Evolutionary conservation across 345 rosid species (phyloP).

Genomic region (Pistacia integerrima): DNA sequence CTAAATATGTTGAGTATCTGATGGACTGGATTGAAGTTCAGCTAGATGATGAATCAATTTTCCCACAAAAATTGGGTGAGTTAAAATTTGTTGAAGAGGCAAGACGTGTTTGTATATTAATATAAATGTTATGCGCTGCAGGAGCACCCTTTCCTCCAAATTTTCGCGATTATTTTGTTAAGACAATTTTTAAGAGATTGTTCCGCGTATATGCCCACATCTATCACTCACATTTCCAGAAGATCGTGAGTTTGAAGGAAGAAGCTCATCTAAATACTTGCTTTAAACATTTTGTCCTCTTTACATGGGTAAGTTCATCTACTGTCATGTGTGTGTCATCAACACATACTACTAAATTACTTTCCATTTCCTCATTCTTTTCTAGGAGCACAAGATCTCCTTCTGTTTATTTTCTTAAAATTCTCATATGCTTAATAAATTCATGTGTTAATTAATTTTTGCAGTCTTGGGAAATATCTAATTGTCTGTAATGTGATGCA

Average conservation of each 20-base stretch:
- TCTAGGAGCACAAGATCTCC: neutral
- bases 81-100: neutral
- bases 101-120: neutral
- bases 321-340: no score
- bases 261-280: slow-evolving; percentile 83
- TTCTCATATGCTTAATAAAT: no score
- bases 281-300: slow-evolving; percentile 70
- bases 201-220: slow-evolving; percentile 76
- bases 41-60: slow-evolving; percentile 64
- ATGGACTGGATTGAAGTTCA: slow-evolving; percentile 78
- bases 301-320: slow-evolving; percentile 52
- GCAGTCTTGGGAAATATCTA: neutral
- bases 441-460: neutral
- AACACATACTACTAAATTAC: no score
- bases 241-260: slow-evolving; percentile 67
- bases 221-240: slow-evolving; percentile 73
- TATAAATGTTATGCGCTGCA: slow-evolving; percentile 18
- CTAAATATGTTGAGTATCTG: slow-evolving; percentile 66
- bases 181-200: slow-evolving; percentile 62
- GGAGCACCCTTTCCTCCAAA: slow-evolving; percentile 64
- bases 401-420: no score
- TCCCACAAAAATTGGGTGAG: slow-evolving; percentile 65
- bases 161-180: slow-evolving; percentile 61
- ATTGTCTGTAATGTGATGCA: slow-evolving; percentile 32
- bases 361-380: neutral